These are phyloP conservation scores for Volutella citrinella DNA, from an alignment of 2,329 filamentous ascomycete species.

Conservation along the genomic window DNA sequence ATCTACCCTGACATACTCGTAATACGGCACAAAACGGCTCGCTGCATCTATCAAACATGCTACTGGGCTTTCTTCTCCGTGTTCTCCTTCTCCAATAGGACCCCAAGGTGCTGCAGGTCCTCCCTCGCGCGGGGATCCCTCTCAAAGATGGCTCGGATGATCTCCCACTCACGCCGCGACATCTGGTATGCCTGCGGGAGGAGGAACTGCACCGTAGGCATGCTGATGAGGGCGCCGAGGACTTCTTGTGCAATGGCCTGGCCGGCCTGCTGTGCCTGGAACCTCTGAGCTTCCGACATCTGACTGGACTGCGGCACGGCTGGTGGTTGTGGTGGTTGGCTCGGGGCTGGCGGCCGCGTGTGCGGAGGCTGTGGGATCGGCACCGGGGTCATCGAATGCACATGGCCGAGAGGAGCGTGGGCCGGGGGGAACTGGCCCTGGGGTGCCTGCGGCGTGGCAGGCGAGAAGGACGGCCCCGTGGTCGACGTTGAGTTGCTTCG, in stretches of 20 bases:
- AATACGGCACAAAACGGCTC: no score
- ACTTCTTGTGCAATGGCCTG: conserved; percentile 59
- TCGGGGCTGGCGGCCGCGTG: conserved; percentile 17
- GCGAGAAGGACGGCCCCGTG: conserved; percentile 52
- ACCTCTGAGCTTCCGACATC: conserved; percentile 33
- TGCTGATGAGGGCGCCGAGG: conserved; percentile 59
- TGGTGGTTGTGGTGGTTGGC: no score
- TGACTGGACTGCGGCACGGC: conserved; percentile 16
- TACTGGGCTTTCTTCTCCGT: conserved; percentile 19
- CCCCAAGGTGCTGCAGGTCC: conserved; percentile 56
- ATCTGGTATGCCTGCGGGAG: conserved; percentile 67
- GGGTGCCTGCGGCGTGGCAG: conserved; percentile 41
- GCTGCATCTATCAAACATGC: no score
- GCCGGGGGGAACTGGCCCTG: conserved; percentile 32
- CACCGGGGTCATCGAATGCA: conserved; percentile 33
- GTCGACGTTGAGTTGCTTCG: conserved; percentile 43
- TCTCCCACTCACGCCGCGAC: conserved; percentile 68
- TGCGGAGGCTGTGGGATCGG: conserved; percentile 34
- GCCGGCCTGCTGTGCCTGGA: conserved; percentile 48
- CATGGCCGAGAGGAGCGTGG: conserved; percentile 30
- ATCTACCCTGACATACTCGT: no score
- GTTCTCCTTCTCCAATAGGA: conserved; percentile 51
- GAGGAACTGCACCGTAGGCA: conserved; percentile 66
- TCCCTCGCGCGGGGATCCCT: conserved; percentile 62
- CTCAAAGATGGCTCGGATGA: conserved; percentile 67